A percentile compares a stretch with the other conserved stretches of the same genome.
Evolutionary conservation across 208 protist species (phyloP).

Genomic region (Vickermania spadyakhi): DNA sequence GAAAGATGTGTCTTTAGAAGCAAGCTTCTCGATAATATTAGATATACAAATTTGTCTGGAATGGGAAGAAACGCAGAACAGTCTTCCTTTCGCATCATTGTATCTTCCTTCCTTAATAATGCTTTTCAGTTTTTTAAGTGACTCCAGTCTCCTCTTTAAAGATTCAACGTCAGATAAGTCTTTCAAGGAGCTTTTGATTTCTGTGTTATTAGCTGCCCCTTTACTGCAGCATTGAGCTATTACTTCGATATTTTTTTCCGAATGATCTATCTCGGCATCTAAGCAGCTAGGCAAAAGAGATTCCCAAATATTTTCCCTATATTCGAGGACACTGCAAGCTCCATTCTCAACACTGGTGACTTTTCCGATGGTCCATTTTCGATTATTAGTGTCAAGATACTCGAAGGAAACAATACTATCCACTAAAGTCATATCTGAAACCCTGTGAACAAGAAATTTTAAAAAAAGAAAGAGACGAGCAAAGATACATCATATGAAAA

Average conservation of each 20-base stretch:
- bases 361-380: constrained; percentile 9
- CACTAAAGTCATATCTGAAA: constrained; percentile 26
- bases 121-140: not conserved
- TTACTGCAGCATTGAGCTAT: not conserved
- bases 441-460: too few relatives aligned
- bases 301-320: not conserved
- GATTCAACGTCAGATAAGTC: not conserved
- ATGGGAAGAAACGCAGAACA: not conserved
- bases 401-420: constrained; percentile 10
- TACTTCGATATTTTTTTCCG: too few relatives aligned
- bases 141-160: not conserved
- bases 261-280: constrained; percentile 1
- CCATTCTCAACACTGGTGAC: not conserved
- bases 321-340: not conserved
- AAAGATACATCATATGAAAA: too few relatives aligned
- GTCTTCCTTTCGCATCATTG: not conserved
- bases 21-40: not conserved
- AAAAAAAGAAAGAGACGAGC: too few relatives aligned
- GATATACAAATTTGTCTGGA: not conserved
- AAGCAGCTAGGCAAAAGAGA: not conserved
- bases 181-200: constrained; percentile 2
- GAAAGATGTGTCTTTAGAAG: not conserved
- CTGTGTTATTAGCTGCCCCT: constrained; percentile 1
- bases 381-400: constrained; percentile 1
- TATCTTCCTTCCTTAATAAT: not conserved